Evolutionary conservation across 2,329 filamentous ascomycete species (phyloP).

Genomic region (Beauveria brongniartii): DNA sequence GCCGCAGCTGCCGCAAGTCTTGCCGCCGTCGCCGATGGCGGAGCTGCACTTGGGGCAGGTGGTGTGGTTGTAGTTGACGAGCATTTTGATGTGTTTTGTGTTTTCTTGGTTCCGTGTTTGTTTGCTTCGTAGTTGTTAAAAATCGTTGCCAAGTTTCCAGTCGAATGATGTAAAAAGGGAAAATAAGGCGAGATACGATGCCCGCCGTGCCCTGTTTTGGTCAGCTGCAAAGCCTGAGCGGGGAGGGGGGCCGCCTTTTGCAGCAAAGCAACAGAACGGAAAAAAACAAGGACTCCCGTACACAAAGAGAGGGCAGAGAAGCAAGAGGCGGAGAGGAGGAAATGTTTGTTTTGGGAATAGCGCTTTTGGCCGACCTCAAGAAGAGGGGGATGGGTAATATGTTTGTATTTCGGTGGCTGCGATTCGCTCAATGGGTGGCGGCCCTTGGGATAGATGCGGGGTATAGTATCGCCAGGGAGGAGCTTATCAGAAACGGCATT

Average conservation of each 20-base stretch:
- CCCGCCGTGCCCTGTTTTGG: neutral
- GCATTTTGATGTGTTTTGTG: constrained; percentile 17
- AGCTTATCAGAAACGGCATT: neutral
- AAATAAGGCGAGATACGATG: neutral
- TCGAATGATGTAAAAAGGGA: neutral
- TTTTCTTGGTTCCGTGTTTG: neutral
- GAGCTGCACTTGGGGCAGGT: constrained; percentile 51
- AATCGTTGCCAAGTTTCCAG: too few species aligned
- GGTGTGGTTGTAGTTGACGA: constrained; percentile 30
- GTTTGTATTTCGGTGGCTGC: neutral
- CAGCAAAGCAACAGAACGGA: neutral
- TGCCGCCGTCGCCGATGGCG: constrained; percentile 34
- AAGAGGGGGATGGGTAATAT: neutral
- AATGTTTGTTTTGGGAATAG: neutral
- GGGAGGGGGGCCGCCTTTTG: neutral
- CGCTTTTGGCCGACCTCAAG: neutral
- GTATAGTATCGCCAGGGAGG: neutral
- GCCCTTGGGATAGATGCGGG: neutral
- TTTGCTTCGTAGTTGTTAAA: neutral
- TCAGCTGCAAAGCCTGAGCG: constrained; percentile 6
- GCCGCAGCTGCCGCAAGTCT: constrained; percentile 49
- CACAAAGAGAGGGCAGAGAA: neutral
- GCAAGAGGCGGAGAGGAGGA: neutral
- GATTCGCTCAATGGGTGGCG: neutral
- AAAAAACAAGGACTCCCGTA: too few species aligned